These are phyloP conservation scores for Crataegus laevigata DNA, from an alignment of 306 rosid species.

Conservation along the genomic window DNA sequence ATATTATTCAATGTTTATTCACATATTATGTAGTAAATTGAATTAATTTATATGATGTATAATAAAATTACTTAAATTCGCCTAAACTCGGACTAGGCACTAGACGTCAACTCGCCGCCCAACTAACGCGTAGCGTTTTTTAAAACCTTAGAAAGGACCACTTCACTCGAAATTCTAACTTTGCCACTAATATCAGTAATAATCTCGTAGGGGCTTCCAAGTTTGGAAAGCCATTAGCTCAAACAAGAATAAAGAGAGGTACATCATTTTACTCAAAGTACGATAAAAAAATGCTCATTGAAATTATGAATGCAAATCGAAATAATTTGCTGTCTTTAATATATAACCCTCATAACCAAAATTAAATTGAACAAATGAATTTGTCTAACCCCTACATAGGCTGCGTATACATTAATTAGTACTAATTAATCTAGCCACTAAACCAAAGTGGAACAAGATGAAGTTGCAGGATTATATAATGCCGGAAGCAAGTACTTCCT, in stretches of 20 bases:
- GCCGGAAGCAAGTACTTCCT: slow-evolving; percentile 61
- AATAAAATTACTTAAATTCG: no score
- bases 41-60: no score
- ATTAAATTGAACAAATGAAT: neutral
- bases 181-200: neutral
- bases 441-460: slow-evolving; percentile 49
- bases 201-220: neutral
- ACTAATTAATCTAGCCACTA: neutral
- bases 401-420: neutral
- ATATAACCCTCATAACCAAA: neutral
- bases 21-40: no score
- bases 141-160: no score
- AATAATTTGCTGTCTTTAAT: neutral
- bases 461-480: slow-evolving; percentile 45
- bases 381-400: neutral
- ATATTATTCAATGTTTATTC: no score
- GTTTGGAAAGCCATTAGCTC: neutral
- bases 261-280: neutral
- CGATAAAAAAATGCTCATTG: neutral
- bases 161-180: no score
- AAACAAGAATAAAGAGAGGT: neutral
- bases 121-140: no score
- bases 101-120: no score
- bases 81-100: no score
- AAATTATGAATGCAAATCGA: neutral